These are phyloP conservation scores for Pseudogymnoascus sp. DNA, from an alignment of 2,329 filamentous ascomycete genomes.

Conservation along the genomic window DNA sequence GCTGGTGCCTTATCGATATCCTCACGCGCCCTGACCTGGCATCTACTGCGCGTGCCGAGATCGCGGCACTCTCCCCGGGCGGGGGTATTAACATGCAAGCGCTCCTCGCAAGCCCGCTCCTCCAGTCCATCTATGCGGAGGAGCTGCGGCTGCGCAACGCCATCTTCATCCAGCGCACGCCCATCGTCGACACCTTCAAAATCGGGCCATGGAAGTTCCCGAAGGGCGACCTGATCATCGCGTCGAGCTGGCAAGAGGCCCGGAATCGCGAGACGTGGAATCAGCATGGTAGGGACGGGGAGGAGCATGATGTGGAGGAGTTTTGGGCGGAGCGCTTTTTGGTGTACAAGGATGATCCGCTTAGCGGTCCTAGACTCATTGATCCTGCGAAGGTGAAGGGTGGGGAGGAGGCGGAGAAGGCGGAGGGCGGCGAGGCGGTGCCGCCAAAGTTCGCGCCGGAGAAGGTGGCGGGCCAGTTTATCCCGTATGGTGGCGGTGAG, in stretches of 20 bases:
- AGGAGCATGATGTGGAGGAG: constrained; percentile 22
- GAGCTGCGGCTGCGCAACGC: constrained; percentile 25
- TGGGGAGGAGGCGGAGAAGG: background rate
- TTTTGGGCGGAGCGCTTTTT: constrained; percentile 32
- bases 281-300: constrained; percentile 15
- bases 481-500: constrained; percentile 29
- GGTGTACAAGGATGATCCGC: constrained; percentile 23
- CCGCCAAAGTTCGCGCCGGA: constrained; percentile 22
- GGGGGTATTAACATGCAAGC: constrained; percentile 13
- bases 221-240: constrained; percentile 21
- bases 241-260: constrained; percentile 21
- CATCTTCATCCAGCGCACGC: constrained; percentile 12
- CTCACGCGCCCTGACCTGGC: constrained; percentile 18
- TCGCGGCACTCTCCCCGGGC: constrained; percentile 10
- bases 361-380: constrained; percentile 21
- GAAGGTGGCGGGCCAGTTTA: constrained; percentile 25
- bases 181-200: constrained; percentile 20
- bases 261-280: constrained; percentile 27
- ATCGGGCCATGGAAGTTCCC: constrained; percentile 24
- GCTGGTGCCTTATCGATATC: constrained; percentile 23
- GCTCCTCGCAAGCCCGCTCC: constrained; percentile 21
- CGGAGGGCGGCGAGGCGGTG: background rate
- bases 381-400: constrained; percentile 13
- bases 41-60: constrained; percentile 19
- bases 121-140: constrained; percentile 32